Conservation (phyloP, 2,329 filamentous ascomycete genomes). For the Aureobasidium sp. region DNA sequence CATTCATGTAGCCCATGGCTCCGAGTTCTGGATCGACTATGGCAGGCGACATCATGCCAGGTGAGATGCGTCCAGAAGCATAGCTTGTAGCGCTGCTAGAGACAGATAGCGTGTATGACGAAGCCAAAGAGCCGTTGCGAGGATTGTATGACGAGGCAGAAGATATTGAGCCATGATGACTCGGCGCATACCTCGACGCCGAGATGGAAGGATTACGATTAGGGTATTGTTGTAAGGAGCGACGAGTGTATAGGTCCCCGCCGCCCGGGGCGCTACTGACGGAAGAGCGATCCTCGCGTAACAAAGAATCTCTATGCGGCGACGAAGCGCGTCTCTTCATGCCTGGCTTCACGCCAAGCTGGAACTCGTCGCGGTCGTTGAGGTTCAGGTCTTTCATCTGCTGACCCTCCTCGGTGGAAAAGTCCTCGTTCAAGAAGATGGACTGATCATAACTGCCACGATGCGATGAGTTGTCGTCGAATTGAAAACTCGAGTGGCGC, state of each 20-base stretch:
- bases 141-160: conserved; percentile 55
- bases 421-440: conserved; percentile 42
- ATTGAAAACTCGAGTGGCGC: conserved; percentile 32
- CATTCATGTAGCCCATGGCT: conserved; percentile 47
- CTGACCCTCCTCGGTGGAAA: conserved; percentile 45
- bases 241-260: conserved; percentile 44
- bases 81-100: conserved; percentile 59
- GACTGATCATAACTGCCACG: conserved; percentile 55
- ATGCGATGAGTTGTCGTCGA: conserved; percentile 42
- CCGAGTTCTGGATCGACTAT: conserved; percentile 43
- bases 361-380: conserved; percentile 43
- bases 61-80: conserved; percentile 52
- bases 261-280: conserved; percentile 34
- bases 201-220: conserved; percentile 47
- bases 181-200: conserved; percentile 42
- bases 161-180: conserved; percentile 53
- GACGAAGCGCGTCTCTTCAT: conserved; percentile 58
- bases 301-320: conserved; percentile 47
- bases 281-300: conserved; percentile 37
- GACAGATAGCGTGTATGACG: conserved; percentile 47
- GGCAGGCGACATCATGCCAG: conserved; percentile 49
- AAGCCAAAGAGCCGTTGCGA: conserved; percentile 54
- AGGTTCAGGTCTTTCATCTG: conserved; percentile 44
- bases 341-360: conserved; percentile 39
- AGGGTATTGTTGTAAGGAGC: conserved; percentile 48